Evolutionary conservation across 108 stramenopile genomes (phyloP), one percentile per base, ranked within the genome.

Genomic region (Cyclotella distinguenda): DNA sequence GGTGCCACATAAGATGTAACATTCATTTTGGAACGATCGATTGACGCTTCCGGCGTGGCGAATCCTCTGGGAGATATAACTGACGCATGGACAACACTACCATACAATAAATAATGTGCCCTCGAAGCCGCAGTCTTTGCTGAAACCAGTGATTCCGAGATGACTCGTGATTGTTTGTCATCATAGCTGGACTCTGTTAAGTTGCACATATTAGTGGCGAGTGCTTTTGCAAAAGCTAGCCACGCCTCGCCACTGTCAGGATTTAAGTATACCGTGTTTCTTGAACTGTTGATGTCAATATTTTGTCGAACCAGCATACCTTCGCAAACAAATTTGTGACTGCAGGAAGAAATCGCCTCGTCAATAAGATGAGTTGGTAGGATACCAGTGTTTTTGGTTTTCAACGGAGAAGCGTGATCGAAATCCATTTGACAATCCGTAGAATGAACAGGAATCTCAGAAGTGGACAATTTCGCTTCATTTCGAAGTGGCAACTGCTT

Each of bases 191-290:
- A n/a, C n/a, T 39, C 2, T 26, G 31, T 12, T 2, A 36, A n/a
- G 45, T 15, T 22, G 0, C 50, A 64, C 48, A 50, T 35, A 6
- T 65, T 64, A 28, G 31, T 28, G 1, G 52, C 42, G 3, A 72
- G 70, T 59, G 34, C 44, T 26, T 58, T 71, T 27, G 70, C 70
- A 16, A 72, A 70, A 26, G 19, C 18, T 27, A 77, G 44, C 75
- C 75, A 77, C 50, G 39, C 47, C 39, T 77, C 75, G 19, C 75
- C 75, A 32, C 49, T 72, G 13, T 77, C 75, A 36, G 75, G 70
- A 67, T 77, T 67, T n/a, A 66, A 44, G 31, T 42, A 47, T 5
- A 72, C 64, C 2, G 15, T 44, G 19, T 72, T 47, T 42, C 46
- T 66, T 4, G 33, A 11, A 18, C 66, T 23, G 36, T 28, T 25